Base-by-base conservation (phyloP, 805 yeast genomes). In the Starmerella floris region DNA sequence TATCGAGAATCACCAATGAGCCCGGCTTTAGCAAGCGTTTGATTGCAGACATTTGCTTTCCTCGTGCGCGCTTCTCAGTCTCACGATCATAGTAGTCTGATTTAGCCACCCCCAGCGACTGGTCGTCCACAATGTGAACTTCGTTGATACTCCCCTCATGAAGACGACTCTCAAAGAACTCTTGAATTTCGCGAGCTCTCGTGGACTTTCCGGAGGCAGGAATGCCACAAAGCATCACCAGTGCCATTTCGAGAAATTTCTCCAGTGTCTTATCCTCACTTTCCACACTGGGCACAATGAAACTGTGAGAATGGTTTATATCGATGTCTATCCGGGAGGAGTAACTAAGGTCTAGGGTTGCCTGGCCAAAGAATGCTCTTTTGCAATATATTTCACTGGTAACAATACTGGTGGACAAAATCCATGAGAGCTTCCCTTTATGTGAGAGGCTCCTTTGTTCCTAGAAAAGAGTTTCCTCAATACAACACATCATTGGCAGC, bases 171-270 rank as follows among this genome's bases (percentile, higher is more conserved):
- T 73, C 65, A n/a, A 87, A 64, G 16, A 59, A 63, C 1, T 50
- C 48, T 15, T 66, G 62, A 22, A 88, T 64, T 46, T 72, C 68
- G 30, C 65, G 57, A 1, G 94, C 91, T 61, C 83, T 70, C 0
- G 76, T 73, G 3, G 91, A 72, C 56, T 88, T 88, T 2, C 97
- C 97, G 3, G 83, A 70, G 21, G 79, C 68, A 3, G 98, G 97
- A 40, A 69, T 76, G 0, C 98, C 98, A 1, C 94, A 77, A 40
- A 91, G 66, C 23, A 83, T 65, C 6, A 88, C 68, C 25, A 88
- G 65, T 2, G 97, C 97, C 98, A 88, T 91, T n/a, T 6, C 26
- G 17, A 5, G n/a, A 11, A 28, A n/a, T 5, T 16, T 28, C 13
- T 28, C 10, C 27, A 11, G n/a, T n/a, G n/a, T n/a, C n/a, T n/a